These are phyloP conservation scores for Alternaria atra DNA, from an alignment of 2,329 filamentous ascomycete genomes.

Conservation along the genomic window DNA sequence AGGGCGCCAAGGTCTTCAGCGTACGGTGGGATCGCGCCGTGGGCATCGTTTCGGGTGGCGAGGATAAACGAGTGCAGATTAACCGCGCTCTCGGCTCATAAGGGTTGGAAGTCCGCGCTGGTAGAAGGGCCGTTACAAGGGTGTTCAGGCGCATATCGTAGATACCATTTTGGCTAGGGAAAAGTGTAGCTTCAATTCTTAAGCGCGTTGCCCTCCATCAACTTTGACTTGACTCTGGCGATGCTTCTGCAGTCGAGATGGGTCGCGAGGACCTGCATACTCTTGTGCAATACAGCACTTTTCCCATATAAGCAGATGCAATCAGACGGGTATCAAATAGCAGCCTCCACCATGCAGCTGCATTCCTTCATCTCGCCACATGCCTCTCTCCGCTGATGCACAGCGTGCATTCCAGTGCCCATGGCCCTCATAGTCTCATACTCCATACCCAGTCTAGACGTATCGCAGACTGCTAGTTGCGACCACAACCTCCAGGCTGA, in stretches of 20 bases:
- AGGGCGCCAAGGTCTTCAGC: slow-evolving; percentile 88
- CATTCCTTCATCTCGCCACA: background rate
- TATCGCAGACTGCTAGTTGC: background rate
- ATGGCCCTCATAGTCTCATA: background rate
- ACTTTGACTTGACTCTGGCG: background rate
- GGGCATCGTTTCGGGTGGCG: slow-evolving; percentile 89
- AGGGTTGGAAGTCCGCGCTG: background rate
- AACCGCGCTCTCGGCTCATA: slow-evolving; percentile 60
- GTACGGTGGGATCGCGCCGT: slow-evolving; percentile 86
- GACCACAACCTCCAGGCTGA: background rate
- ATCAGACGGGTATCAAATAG: slow-evolving; percentile 39
- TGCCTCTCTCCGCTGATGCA: background rate
- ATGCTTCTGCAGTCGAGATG: background rate
- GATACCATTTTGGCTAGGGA: slow-evolving; percentile 26
- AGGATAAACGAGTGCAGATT: slow-evolving; percentile 94
- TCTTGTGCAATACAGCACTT: background rate
- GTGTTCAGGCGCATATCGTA: slow-evolving; percentile 25
- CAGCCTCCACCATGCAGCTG: background rate
- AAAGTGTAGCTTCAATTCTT: slow-evolving; percentile 11
- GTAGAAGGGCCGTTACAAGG: background rate
- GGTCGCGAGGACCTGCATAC: background rate
- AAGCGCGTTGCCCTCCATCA: background rate
- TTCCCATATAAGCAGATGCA: slow-evolving; percentile 9
- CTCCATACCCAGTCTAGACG: background rate
- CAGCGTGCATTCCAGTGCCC: background rate